These are phyloP conservation scores for Fusarium austroafricanum DNA, from an alignment of 2,329 filamentous ascomycete genomes.

Conservation along the genomic window DNA sequence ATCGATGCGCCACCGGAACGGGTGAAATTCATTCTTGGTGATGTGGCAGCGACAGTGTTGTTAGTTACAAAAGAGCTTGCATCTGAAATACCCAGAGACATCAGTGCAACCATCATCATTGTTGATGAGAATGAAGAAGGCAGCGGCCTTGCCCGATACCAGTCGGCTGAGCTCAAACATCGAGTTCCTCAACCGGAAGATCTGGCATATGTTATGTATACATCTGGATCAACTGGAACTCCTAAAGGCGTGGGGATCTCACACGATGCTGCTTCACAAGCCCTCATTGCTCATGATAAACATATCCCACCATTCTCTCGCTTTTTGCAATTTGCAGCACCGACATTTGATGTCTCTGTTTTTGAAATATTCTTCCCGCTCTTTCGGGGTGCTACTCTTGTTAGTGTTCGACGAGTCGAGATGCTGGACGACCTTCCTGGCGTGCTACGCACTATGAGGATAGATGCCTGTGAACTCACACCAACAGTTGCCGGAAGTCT, in stretches of 20 bases:
- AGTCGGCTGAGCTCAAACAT: constrained; percentile 13
- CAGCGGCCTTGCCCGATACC: background rate
- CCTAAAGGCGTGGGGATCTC: constrained; percentile 90
- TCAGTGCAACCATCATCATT: constrained; percentile 51
- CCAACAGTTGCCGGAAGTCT: constrained; percentile 87
- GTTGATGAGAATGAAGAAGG: constrained; percentile 48
- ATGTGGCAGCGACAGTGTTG: constrained; percentile 77
- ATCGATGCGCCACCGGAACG: constrained; percentile 82
- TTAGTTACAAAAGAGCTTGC: constrained; percentile 68
- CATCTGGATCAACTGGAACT: constrained; percentile 87
- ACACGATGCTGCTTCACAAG: constrained; percentile 83
- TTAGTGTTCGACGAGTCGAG: constrained; percentile 74
- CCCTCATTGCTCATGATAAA: constrained; percentile 81
- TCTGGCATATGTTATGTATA: constrained; percentile 92
- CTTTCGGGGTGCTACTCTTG: constrained; percentile 77
- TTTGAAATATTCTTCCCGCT: constrained; percentile 95
- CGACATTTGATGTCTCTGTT: constrained; percentile 93
- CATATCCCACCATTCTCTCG: constrained; percentile 81
- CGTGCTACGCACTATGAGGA: constrained; percentile 70
- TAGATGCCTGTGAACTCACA: constrained; percentile 90
- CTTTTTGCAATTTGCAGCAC: constrained; percentile 91
- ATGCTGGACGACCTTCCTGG: constrained; percentile 81
- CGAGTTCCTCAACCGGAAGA: constrained; percentile 50
- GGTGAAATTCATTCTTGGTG: constrained; percentile 81
- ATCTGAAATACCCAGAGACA: constrained; percentile 52